phyloP scores from a whole-genome alignment of 2,329 filamentous ascomycete genomes.

The Trichoderma lentiforme region DNA sequence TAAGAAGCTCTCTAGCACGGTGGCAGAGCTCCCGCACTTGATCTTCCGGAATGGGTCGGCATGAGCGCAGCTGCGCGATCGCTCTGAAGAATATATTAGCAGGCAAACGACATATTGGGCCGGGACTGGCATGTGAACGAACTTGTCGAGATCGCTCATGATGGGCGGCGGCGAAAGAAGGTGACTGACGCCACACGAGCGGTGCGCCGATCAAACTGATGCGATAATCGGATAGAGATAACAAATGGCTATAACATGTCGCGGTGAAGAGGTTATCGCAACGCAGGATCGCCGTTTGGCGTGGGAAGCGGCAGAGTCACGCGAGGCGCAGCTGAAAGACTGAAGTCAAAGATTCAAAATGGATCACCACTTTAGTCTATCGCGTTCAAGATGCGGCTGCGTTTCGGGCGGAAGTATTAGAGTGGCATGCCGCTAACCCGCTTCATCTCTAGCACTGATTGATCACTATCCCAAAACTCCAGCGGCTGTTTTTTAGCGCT shows the following conservation, averaged over 20 bases:
- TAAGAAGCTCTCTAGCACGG: conserved; percentile 91
- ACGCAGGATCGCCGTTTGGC: neutral
- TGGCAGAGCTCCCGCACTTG: conserved; percentile 97
- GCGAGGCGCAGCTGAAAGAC: neutral
- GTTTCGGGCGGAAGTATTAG: neutral
- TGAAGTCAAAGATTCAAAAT: neutral
- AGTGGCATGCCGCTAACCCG: conserved; percentile 2
- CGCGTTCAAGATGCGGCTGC: neutral
- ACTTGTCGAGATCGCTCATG: conserved; percentile 97
- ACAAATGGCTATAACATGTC: conserved; percentile 28
- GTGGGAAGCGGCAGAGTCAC: conserved; percentile 1
- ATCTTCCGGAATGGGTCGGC: conserved; percentile 89
- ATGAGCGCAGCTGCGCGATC: conserved; percentile 92
- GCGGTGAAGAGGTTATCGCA: neutral
- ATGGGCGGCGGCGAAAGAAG: conserved; percentile 17
- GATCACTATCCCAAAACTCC: neutral
- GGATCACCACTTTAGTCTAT: neutral
- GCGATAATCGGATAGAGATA: conserved; percentile 15
- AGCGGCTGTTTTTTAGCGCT: neutral
- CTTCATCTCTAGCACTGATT: neutral
- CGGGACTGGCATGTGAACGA: conserved; percentile 29
- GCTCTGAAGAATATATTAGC: conserved; percentile 54
- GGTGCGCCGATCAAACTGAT: conserved; percentile 24
- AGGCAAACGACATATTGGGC: conserved; percentile 17
- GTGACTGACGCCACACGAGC: conserved; percentile 20